phyloP scores from a whole-genome alignment of 768 basidiomycete species.

The Calocybe cyanea region DNA sequence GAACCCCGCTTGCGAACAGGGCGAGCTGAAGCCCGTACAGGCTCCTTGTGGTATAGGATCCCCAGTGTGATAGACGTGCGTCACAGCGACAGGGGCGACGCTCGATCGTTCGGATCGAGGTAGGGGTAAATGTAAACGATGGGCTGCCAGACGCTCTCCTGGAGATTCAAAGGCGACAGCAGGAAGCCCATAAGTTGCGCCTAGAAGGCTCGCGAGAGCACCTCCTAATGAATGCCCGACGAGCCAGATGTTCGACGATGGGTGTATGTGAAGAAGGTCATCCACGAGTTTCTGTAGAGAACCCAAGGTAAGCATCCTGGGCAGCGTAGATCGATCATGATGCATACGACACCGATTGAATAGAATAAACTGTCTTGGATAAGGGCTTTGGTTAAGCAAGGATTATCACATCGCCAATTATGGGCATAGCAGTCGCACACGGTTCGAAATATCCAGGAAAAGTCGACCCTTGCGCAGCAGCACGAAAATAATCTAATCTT shows the following conservation, averaged over 20 bases:
- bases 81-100: constrained; percentile 44
- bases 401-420: constrained; percentile 69
- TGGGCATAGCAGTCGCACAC: constrained; percentile 86
- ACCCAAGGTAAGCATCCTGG: constrained; percentile 2
- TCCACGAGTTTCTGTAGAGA: constrained; percentile 72
- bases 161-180: constrained; percentile 91
- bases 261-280: constrained; percentile 82
- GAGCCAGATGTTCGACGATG: constrained; percentile 83
- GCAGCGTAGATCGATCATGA: neutral
- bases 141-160: constrained; percentile 67
- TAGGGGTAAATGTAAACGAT: constrained; percentile 82
- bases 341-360: constrained; percentile 75
- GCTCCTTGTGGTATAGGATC: constrained; percentile 90
- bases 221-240: constrained; percentile 92
- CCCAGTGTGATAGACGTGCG: constrained; percentile 85
- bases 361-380: constrained; percentile 92
- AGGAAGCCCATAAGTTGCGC: constrained; percentile 86
- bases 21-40: constrained; percentile 71
- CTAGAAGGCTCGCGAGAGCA: constrained; percentile 81
- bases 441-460: constrained; percentile 79
- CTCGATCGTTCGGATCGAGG: constrained; percentile 39
- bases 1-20: constrained; percentile 82
- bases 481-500: constrained; percentile 67
- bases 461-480: constrained; percentile 88
- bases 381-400: constrained; percentile 80